Evolutionary conservation across 2,329 filamentous ascomycete genomes (phyloP).

Genomic region (Pseudocercospora macadamiae): DNA sequence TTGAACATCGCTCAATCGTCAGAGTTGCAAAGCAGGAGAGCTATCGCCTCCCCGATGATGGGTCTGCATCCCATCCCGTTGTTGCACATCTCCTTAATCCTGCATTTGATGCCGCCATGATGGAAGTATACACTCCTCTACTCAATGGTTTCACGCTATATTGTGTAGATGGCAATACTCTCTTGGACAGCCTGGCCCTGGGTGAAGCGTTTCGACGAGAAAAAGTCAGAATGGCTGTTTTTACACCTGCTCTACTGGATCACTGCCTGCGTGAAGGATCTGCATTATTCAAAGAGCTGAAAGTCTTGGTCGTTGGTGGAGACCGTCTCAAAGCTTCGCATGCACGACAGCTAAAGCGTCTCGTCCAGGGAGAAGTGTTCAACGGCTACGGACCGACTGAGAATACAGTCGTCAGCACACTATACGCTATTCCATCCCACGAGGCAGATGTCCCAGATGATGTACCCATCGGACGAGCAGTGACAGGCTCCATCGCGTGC

Average conservation of each 20-base stretch:
- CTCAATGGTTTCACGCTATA: constrained; percentile 12
- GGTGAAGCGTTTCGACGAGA: background rate
- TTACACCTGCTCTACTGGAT: constrained; percentile 9
- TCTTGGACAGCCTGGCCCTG: constrained; percentile 4
- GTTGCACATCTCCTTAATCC: constrained; percentile 10
- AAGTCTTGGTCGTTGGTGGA: constrained; percentile 6
- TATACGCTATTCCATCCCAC: background rate
- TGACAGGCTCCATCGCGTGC: constrained; percentile 4
- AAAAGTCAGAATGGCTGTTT: constrained; percentile 7
- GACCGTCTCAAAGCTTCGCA: constrained; percentile 7
- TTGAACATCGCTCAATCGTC: constrained; percentile 18
- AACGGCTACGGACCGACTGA: constrained; percentile 20
- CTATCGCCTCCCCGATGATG: background rate
- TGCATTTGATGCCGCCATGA: constrained; percentile 35
- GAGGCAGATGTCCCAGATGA: constrained; percentile 34
- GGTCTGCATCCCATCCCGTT: background rate
- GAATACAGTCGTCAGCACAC: constrained; percentile 16
- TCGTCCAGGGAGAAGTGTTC: constrained; percentile 2
- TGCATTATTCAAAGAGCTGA: constrained; percentile 6
- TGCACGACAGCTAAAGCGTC: background rate
- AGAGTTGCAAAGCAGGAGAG: constrained; percentile 1
- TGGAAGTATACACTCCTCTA: constrained; percentile 40
- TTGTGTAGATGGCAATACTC: background rate
- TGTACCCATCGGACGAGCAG: constrained; percentile 7
- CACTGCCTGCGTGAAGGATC: constrained; percentile 6